Conservation (phyloP, 2,329 filamentous ascomycete species). For the Paecilomyces sp. region DNA sequence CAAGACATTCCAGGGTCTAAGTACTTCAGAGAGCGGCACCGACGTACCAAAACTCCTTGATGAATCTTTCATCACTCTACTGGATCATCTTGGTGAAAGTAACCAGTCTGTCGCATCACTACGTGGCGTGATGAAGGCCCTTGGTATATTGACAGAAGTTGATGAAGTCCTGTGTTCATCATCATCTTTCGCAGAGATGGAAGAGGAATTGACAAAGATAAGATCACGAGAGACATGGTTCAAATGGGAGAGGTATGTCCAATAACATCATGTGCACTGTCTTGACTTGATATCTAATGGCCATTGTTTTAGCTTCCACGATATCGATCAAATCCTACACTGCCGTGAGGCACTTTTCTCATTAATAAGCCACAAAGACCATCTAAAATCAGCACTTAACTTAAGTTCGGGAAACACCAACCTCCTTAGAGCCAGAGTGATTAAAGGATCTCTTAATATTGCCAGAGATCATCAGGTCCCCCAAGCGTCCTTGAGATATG, state of each 20-base stretch:
- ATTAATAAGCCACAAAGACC: conserved; percentile 63
- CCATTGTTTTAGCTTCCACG: conserved; percentile 37
- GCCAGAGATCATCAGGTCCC: conserved; percentile 73
- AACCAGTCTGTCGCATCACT: conserved; percentile 39
- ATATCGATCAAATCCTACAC: conserved; percentile 73
- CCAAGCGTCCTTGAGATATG: conserved; percentile 80
- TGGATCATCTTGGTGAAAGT: conserved; percentile 31
- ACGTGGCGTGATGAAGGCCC: conserved; percentile 50
- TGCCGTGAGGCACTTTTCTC: conserved; percentile 78
- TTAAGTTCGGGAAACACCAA: conserved; percentile 58
- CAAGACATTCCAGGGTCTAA: conserved; percentile 71
- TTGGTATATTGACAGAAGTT: conserved; percentile 74
- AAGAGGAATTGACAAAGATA: conserved; percentile 57
- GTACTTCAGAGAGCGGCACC: conserved; percentile 54
- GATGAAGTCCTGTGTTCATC: conserved; percentile 65
- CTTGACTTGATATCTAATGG: neutral
- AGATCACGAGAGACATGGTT: conserved; percentile 67
- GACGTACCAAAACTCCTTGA: conserved; percentile 55
- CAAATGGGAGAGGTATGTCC: conserved; percentile 65
- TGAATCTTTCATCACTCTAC: conserved; percentile 47
- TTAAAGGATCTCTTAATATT: conserved; percentile 66
- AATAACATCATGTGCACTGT: neutral
- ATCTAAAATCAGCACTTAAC: conserved; percentile 54
- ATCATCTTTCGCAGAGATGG: conserved; percentile 53
- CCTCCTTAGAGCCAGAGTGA: conserved; percentile 66